Evolutionary conservation across 805 yeast genomes (phyloP).

Genomic region (Zygotorulaspora chibaensis): DNA sequence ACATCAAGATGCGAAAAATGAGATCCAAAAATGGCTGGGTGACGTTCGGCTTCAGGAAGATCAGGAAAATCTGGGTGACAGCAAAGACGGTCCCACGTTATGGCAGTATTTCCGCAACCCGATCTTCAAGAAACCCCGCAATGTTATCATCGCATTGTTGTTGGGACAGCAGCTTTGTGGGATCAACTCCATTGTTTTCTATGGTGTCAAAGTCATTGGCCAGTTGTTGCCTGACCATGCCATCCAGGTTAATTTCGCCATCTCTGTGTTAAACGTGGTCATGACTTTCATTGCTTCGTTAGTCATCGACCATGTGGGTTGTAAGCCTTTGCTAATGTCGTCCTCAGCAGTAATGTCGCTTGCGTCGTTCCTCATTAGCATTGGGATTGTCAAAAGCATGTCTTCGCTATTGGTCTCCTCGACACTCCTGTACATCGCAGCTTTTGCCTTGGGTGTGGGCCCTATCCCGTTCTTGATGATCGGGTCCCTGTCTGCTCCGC

Average conservation of each 20-base stretch:
- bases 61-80: slow-evolving; percentile 1
- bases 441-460: slow-evolving; percentile 90
- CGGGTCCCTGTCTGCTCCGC: slow-evolving; percentile 79
- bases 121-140: slow-evolving; percentile 52
- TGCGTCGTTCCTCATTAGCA: slow-evolving; percentile 57
- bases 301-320: slow-evolving; percentile 69
- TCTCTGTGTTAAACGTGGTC: slow-evolving; percentile 69
- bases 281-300: slow-evolving; percentile 73
- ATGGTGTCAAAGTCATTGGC: slow-evolving; percentile 84
- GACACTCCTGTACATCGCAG: slow-evolving; percentile 68
- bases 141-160: slow-evolving; percentile 67
- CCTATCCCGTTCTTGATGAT: slow-evolving; percentile 91
- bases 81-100: slow-evolving; percentile 24
- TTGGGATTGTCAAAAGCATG: slow-evolving; percentile 52
- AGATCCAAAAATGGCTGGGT: slow-evolving; percentile 18
- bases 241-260: slow-evolving; percentile 64
- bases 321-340: slow-evolving; percentile 63
- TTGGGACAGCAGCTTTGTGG: slow-evolving; percentile 90
- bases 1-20: slow-evolving; percentile 26
- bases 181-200: slow-evolving; percentile 85
- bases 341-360: slow-evolving; percentile 69
- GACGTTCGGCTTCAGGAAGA: slow-evolving; percentile 7
- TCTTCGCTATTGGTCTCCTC: slow-evolving; percentile 54
- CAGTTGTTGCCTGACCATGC: slow-evolving; percentile 68
- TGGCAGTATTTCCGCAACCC: slow-evolving; percentile 47